phyloP scores from a whole-genome alignment of 2,329 filamentous ascomycete species.

The Cladophialophora bantiana region DNA sequence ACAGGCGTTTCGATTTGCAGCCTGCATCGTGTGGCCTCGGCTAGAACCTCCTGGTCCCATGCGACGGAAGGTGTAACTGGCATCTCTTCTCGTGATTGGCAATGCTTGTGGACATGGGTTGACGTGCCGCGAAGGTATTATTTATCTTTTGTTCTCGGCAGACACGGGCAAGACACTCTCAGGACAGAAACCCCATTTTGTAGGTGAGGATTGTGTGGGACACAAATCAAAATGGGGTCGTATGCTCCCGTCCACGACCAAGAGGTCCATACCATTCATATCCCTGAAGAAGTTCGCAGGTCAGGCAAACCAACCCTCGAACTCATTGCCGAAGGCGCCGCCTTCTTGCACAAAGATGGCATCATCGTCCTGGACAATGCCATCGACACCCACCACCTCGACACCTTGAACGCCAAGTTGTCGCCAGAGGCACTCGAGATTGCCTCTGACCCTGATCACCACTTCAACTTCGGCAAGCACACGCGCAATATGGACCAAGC shows the following conservation, averaged over 20 bases:
- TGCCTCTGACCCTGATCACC: slow-evolving; percentile 40
- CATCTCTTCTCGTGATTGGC: background rate
- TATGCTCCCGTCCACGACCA: slow-evolving; percentile 34
- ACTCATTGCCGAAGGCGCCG: slow-evolving; percentile 38
- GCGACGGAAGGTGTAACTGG: background rate
- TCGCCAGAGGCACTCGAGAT: slow-evolving; percentile 46
- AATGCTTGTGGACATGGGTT: background rate
- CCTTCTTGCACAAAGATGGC: slow-evolving; percentile 47
- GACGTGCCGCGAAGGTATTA: background rate
- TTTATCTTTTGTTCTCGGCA: background rate
- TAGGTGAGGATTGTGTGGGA: background rate
- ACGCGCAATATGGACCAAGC: slow-evolving; percentile 53
- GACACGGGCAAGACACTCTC: background rate
- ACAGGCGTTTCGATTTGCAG: background rate
- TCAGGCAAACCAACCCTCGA: slow-evolving; percentile 31
- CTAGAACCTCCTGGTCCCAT: slow-evolving; percentile 6
- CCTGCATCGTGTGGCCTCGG: slow-evolving; percentile 13
- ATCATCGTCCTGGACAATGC: slow-evolving; percentile 50
- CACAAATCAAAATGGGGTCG: slow-evolving; percentile 32
- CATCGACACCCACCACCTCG: slow-evolving; percentile 44
- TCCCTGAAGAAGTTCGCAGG: slow-evolving; percentile 34
- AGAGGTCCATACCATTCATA: slow-evolving; percentile 35
- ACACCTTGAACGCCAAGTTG: slow-evolving; percentile 44
- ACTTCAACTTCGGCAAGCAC: slow-evolving; percentile 45
- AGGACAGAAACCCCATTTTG: background rate